A percentile compares a stretch with the other conserved stretches of the same genome.
Conservation (phyloP, 192 early-diverging fungal species). For the Backusella westeae region DNA sequence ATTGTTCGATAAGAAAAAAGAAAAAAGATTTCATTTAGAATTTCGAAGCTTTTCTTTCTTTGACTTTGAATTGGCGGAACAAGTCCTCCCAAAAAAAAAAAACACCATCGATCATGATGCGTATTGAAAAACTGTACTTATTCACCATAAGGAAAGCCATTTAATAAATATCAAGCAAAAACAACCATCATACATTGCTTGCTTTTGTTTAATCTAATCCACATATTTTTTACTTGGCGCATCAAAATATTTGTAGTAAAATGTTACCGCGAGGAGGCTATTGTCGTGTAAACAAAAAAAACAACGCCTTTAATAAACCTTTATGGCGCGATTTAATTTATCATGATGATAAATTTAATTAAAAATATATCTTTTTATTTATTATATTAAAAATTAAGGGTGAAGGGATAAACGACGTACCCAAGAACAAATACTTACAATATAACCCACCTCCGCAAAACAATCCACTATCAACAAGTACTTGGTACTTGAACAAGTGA, state of each 20-base stretch:
- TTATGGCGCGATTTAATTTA: background rate
- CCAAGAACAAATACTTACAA: constrained; percentile 56
- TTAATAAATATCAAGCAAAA: too few species aligned
- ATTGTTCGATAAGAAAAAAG: constrained; percentile 91
- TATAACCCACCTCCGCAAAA: constrained; percentile 62
- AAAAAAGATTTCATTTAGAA: constrained; percentile 96
- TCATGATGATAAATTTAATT: background rate
- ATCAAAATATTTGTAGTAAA: constrained; percentile 79
- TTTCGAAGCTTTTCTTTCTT: constrained; percentile 88
- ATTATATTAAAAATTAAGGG: background rate
- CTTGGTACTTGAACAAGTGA: constrained; percentile 41
- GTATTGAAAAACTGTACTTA: background rate
- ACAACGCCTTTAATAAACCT: constrained; percentile 72
- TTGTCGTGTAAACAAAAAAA: constrained; percentile 36
- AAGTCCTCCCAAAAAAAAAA: constrained; percentile 40
- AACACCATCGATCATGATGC: constrained; percentile 39
- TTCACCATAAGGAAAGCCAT: too few species aligned
- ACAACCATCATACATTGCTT: too few species aligned
- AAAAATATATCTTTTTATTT: background rate
- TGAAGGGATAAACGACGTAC: constrained; percentile 26
- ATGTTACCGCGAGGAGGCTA: constrained; percentile 73
- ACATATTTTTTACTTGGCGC: constrained; percentile 63
- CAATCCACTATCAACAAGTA: constrained; percentile 48
- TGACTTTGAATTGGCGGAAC: constrained; percentile 60
- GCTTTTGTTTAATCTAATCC: too few species aligned